Evolutionary conservation across 768 basidiomycete genomes (phyloP).

Genomic region (Naematelia encephala): DNA sequence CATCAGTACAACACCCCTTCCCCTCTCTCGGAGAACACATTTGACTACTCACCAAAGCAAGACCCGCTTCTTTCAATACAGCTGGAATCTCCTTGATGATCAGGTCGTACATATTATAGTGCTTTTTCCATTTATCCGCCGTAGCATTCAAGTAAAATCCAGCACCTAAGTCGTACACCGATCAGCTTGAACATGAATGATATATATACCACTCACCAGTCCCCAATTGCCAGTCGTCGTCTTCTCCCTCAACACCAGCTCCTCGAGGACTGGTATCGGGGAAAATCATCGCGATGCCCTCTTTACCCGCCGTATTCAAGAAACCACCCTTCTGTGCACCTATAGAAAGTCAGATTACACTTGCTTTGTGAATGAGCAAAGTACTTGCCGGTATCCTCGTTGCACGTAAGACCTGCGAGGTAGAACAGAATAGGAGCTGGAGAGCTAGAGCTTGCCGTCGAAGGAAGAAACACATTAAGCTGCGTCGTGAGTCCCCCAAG

Average conservation of each 20-base stretch:
- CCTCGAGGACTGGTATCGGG: slow-evolving; percentile 95
- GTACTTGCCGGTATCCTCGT: slow-evolving; percentile 61
- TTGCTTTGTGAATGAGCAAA: too few species aligned
- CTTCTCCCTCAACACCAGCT: slow-evolving; percentile 69
- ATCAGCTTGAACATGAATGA: slow-evolving; percentile 78
- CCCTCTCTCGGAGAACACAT: background rate
- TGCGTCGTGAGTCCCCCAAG: slow-evolving; percentile 56
- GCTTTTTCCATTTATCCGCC: slow-evolving; percentile 53
- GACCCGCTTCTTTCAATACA: slow-evolving; percentile 65
- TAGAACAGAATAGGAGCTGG: slow-evolving; percentile 73
- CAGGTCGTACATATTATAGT: slow-evolving; percentile 84
- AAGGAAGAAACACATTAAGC: slow-evolving; percentile 88
- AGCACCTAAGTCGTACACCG: slow-evolving; percentile 86
- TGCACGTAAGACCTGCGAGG: slow-evolving; percentile 64
- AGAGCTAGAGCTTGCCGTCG: slow-evolving; percentile 54
- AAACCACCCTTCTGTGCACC: slow-evolving; percentile 87
- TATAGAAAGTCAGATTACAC: background rate
- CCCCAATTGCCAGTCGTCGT: slow-evolving; percentile 79
- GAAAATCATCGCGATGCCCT: slow-evolving; percentile 86
- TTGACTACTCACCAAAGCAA: slow-evolving; percentile 66
- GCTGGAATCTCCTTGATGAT: slow-evolving; percentile 79
- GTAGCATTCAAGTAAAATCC: slow-evolving; percentile 97
- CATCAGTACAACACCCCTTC: background rate
- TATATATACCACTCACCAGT: slow-evolving; percentile 59
- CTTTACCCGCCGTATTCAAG: slow-evolving; percentile 73